Percentiles rank a stretch among this genome's conserved stretches.
These are phyloP conservation scores for Plasmodium adleri DNA, from an alignment of 169 alveolate genomes.

Conservation along the genomic window DNA sequence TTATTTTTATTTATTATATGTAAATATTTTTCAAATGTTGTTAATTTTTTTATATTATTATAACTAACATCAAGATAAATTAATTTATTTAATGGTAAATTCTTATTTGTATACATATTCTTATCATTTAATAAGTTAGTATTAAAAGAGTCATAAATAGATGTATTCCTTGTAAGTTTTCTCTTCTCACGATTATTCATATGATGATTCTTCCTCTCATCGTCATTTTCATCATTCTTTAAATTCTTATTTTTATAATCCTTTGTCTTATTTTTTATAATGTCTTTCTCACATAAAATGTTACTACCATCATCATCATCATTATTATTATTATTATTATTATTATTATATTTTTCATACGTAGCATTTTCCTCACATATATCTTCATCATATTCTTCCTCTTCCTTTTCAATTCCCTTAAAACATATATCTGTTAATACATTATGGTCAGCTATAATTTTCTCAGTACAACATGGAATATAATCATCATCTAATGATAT, in stretches of 20 bases:
- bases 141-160: conserved; percentile 18
- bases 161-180: background rate
- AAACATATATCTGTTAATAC: conserved; percentile 33
- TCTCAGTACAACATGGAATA: conserved; percentile 40
- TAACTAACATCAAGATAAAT: conserved; percentile 50
- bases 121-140: conserved; percentile 14
- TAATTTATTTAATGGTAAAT: conserved; percentile 33
- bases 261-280: too few relatives aligned
- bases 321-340: background rate
- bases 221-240: background rate
- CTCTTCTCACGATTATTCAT: background rate
- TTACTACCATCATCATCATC: background rate
- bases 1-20: conserved; percentile 27
- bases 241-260: background rate
- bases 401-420: conserved; percentile 19
- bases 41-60: conserved; percentile 35
- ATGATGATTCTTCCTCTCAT: background rate
- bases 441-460: conserved; percentile 43
- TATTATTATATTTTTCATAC: background rate
- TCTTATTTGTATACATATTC: conserved; percentile 24
- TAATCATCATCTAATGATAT: conserved; percentile 50
- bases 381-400: background rate
- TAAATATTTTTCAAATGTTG: conserved; percentile 49
- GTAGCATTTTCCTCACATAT: background rate
- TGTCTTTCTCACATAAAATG: too few relatives aligned